Percentiles rank a stretch among this genome's conserved stretches.
These are phyloP conservation scores for Rehmannia glutinosa DNA, from an alignment of 257 asterid species.

Conservation along the genomic window DNA sequence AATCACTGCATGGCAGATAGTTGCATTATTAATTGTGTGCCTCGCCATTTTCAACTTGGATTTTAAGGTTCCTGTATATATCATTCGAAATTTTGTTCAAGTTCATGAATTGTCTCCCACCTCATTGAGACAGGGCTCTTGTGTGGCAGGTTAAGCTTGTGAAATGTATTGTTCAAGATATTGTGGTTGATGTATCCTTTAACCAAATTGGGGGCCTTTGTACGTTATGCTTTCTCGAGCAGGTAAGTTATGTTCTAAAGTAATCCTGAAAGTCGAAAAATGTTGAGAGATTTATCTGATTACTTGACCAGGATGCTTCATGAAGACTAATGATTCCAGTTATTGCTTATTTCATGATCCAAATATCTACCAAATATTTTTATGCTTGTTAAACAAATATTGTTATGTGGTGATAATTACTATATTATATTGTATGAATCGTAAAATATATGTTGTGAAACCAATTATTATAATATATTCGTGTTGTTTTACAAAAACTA, in stretches of 20 bases:
- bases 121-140: conserved; percentile 11
- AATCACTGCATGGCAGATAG: neutral
- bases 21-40: neutral
- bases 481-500: neutral
- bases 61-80: neutral
- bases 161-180: conserved; percentile 60
- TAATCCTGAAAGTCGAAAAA: neutral
- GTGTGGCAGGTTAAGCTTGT: conserved; percentile 67
- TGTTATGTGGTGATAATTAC: neutral
- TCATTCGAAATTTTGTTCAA: neutral
- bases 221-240: conserved; percentile 75
- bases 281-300: neutral
- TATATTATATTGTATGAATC: neutral
- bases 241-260: conserved; percentile 37
- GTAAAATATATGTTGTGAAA: too few species aligned
- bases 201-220: conserved; percentile 76
- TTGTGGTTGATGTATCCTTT: conserved; percentile 63
- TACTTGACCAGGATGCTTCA: neutral
- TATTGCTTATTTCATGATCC: neutral
- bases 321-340: neutral
- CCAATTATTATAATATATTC: too few species aligned
- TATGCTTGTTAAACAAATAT: too few species aligned
- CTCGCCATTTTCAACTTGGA: conserved; percentile 1
- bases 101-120: neutral
- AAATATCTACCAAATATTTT: too few species aligned